A percentile compares a stretch with the other conserved stretches of the same genome.
Evolutionary conservation across 805 yeast genomes (phyloP).

Genomic region (Yarrowia keelungensis): DNA sequence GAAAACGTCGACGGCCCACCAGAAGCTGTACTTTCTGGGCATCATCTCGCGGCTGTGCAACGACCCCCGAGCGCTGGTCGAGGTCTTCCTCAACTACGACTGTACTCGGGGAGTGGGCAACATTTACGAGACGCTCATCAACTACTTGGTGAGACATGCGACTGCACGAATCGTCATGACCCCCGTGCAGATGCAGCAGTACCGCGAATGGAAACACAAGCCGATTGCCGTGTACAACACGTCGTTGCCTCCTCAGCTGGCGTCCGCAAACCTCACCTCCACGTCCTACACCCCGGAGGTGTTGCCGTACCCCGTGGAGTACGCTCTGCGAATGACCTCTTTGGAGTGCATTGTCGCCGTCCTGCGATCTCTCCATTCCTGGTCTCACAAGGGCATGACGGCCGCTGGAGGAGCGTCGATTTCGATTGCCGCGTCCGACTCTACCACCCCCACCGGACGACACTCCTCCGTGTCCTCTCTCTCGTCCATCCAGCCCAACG

Average conservation of each 20-base stretch:
- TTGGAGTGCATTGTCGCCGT: constrained; percentile 82
- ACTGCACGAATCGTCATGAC: constrained; percentile 75
- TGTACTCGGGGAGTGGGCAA: constrained; percentile 86
- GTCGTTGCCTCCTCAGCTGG: constrained; percentile 74
- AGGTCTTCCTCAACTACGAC: constrained; percentile 92
- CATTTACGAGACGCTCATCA: constrained; percentile 81
- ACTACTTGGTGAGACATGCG: constrained; percentile 75
- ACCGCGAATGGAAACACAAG: constrained; percentile 57
- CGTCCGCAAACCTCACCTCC: constrained; percentile 68
- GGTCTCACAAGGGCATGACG: constrained; percentile 77
- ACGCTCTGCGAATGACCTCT: constrained; percentile 81
- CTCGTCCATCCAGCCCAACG: constrained; percentile 6
- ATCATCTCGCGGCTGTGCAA: constrained; percentile 82
- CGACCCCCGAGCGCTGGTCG: constrained; percentile 90
- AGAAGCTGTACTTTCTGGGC: constrained; percentile 82
- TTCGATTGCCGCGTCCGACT: constrained; percentile 41
- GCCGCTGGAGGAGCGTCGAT: constrained; percentile 40
- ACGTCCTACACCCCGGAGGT: constrained; percentile 46
- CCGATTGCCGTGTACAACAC: constrained; percentile 78
- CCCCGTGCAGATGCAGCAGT: constrained; percentile 66
- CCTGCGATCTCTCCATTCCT: constrained; percentile 76
- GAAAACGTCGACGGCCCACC: constrained; percentile 90
- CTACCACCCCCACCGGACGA: constrained; percentile 22
- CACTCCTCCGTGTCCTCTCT: constrained; percentile 29
- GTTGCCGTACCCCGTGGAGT: constrained; percentile 66